Evolutionary conservation across 139 green algal genomes (phyloP).

Genomic region (Gonium pectorale): DNA sequence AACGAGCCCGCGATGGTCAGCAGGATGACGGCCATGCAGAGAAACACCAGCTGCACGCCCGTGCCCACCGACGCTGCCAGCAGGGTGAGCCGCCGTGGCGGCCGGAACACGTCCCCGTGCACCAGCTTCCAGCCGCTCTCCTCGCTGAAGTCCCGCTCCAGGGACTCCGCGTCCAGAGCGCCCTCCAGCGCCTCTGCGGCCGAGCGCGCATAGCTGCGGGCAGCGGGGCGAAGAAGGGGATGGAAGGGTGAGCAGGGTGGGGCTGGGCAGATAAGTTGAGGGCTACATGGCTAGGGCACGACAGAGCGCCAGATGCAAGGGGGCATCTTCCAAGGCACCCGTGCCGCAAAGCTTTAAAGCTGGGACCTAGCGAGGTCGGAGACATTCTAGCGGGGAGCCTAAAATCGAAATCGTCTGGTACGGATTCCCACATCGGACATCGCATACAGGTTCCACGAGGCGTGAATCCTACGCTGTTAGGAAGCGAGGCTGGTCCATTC

Average conservation of each 20-base stretch:
- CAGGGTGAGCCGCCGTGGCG: conserved; percentile 80
- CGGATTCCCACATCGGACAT: too few relatives aligned
- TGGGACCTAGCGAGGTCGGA: too few relatives aligned
- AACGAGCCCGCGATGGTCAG: conserved; percentile 89
- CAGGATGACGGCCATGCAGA: conserved; percentile 89
- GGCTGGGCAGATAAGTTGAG: too few relatives aligned
- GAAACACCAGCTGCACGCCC: conserved; percentile 88
- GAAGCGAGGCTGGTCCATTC: too few relatives aligned
- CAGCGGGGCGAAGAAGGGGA: not conserved
- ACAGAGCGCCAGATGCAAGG: too few relatives aligned
- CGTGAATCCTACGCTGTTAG: too few relatives aligned
- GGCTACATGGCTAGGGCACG: too few relatives aligned
- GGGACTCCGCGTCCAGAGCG: conserved; percentile 83
- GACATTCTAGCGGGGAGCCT: too few relatives aligned
- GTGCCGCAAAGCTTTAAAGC: too few relatives aligned
- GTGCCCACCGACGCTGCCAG: conserved; percentile 78
- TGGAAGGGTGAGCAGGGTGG: not conserved
- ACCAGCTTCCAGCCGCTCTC: conserved; percentile 99
- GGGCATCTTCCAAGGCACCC: too few relatives aligned
- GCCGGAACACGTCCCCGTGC: conserved; percentile 97
- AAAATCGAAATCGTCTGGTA: too few relatives aligned
- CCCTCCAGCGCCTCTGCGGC: conserved; percentile 29
- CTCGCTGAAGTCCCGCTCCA: conserved; percentile 90
- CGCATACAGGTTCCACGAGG: too few relatives aligned
- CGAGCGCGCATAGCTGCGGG: conserved; percentile 25